Percentiles rank a stretch among this genome's conserved stretches.
Conservation (phyloP, 768 basidiomycete species). For the Kwoniella pini region DNA sequence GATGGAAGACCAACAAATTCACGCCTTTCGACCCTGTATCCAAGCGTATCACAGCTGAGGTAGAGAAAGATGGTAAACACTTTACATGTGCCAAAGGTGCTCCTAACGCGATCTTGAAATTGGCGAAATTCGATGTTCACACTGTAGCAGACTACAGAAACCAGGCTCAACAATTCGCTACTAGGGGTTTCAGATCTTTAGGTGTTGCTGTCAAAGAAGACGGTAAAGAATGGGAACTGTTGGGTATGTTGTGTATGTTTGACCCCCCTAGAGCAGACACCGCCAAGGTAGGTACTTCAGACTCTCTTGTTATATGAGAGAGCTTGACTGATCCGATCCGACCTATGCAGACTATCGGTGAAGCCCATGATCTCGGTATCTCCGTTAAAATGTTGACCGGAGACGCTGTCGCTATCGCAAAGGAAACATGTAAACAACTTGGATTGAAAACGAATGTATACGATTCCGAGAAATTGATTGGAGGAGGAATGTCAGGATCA, state of each 20-base stretch:
- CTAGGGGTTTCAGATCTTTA: slow-evolving; percentile 59
- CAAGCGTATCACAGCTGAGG: slow-evolving; percentile 61
- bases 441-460: slow-evolving; percentile 59
- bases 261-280: slow-evolving; percentile 60
- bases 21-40: slow-evolving; percentile 61
- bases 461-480: slow-evolving; percentile 59
- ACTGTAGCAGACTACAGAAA: slow-evolving; percentile 55
- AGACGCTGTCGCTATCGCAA: slow-evolving; percentile 61
- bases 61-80: slow-evolving; percentile 58
- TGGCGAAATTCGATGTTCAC: slow-evolving; percentile 54
- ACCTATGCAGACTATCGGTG: slow-evolving; percentile 55
- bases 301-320: neutral
- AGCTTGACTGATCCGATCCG: neutral
- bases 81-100: slow-evolving; percentile 60
- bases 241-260: slow-evolving; percentile 59
- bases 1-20: slow-evolving; percentile 60
- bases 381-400: slow-evolving; percentile 62
- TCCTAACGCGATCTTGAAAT: slow-evolving; percentile 59
- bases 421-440: slow-evolving; percentile 60
- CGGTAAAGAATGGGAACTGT: slow-evolving; percentile 57
- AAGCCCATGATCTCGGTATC: slow-evolving; percentile 58
- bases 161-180: slow-evolving; percentile 56
- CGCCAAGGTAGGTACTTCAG: slow-evolving; percentile 47
- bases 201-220: slow-evolving; percentile 60
- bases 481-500: slow-evolving; percentile 58